Evolutionary conservation across 768 basidiomycete species (phyloP).

Genomic region (Saitozyma sp.): DNA sequence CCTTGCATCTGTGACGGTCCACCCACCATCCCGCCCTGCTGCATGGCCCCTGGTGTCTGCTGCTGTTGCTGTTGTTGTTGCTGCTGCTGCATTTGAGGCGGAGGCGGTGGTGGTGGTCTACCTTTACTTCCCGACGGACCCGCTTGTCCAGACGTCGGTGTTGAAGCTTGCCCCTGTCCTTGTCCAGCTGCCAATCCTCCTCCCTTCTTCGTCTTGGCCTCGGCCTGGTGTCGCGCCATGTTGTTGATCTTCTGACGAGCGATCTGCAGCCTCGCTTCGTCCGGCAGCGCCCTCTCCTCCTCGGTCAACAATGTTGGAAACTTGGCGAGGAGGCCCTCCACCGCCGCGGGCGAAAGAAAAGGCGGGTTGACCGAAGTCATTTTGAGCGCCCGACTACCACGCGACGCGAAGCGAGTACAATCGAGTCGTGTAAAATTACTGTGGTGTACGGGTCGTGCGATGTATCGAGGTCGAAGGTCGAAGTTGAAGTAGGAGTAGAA

Average conservation of each 20-base stretch:
- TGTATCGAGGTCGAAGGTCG: too few species aligned
- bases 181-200: slow-evolving; percentile 2
- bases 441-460: too few species aligned
- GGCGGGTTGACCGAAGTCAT: too few species aligned
- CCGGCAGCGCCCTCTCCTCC: slow-evolving; percentile 20
- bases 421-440: too few species aligned
- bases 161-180: not conserved
- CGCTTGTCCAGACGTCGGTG: too few species aligned
- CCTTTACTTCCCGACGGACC: too few species aligned
- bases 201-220: slow-evolving; percentile 3
- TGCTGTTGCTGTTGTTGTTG: slow-evolving; percentile 6
- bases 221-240: not conserved
- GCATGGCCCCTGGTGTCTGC: not conserved
- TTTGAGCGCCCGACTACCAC: too few species aligned
- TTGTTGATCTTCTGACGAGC: slow-evolving; percentile 14
- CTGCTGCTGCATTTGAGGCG: slow-evolving; percentile 1
- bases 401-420: too few species aligned
- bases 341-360: not conserved
- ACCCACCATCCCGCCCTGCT: not conserved
- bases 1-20: slow-evolving; percentile 9
- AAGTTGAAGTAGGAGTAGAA: too few species aligned
- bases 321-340: slow-evolving; percentile 16
- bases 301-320: slow-evolving; percentile 23
- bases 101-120: not conserved
- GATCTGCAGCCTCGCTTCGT: slow-evolving; percentile 16